Evolutionary conservation across 2,329 filamentous ascomycete species (phyloP).

Genomic region (Exophiala xenobiotica): DNA sequence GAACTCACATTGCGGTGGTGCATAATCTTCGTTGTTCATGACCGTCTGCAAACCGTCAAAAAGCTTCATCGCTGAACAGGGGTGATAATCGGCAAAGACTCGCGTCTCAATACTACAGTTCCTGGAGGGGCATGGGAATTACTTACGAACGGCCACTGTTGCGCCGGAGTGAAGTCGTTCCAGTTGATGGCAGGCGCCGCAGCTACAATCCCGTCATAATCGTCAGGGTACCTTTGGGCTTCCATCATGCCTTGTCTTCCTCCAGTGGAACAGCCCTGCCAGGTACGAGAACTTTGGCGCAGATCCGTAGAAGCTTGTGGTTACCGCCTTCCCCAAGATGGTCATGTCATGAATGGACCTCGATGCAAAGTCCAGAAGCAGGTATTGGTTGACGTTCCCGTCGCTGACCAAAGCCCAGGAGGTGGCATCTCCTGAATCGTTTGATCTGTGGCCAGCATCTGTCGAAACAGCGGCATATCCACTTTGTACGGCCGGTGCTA

Average conservation of each 20-base stretch:
- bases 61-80: background rate
- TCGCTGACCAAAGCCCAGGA: background rate
- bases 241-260: conserved; percentile 59
- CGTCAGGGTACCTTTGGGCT: conserved; percentile 29
- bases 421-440: background rate
- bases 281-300: background rate
- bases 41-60: background rate
- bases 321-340: background rate
- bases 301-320: background rate
- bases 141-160: conserved; percentile 29
- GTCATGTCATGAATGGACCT: background rate
- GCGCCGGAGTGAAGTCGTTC: conserved; percentile 33
- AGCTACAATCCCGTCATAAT: conserved; percentile 33
- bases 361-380: background rate
- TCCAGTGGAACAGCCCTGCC: conserved; percentile 57
- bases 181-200: conserved; percentile 28
- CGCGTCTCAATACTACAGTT: too few relatives aligned
- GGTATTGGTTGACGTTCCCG: background rate
- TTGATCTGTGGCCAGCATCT: background rate
- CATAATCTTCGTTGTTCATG: conserved; percentile 30
- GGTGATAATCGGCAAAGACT: too few relatives aligned
- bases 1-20: conserved; percentile 35
- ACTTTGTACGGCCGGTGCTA: background rate
- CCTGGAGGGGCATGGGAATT: too few relatives aligned
- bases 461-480: background rate